Evolutionary conservation across 108 stramenopile genomes (phyloP).

Genomic region (Pseudonitzschia delicatissima): DNA sequence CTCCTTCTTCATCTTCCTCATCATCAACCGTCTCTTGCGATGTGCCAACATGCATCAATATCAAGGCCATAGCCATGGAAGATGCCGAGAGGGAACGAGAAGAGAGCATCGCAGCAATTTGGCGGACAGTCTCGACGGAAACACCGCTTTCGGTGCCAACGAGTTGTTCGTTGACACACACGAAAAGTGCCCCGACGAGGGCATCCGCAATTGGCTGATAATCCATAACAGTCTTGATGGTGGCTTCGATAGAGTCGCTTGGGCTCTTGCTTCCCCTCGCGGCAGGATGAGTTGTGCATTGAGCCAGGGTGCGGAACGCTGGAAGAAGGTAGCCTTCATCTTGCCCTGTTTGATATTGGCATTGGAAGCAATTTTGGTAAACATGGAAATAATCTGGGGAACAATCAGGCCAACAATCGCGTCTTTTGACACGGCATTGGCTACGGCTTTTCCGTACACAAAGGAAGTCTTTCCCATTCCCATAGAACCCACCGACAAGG

Average conservation of each 20-base stretch:
- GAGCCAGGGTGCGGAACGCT: slow-evolving; percentile 51
- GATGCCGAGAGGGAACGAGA: slow-evolving; percentile 16
- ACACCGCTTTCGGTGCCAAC: slow-evolving; percentile 31
- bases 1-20: slow-evolving; percentile 1
- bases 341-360: slow-evolving; percentile 17
- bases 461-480: slow-evolving; percentile 50
- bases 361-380: slow-evolving; percentile 43
- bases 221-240: slow-evolving; percentile 51
- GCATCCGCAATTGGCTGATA: slow-evolving; percentile 47
- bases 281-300: slow-evolving; percentile 52
- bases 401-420: slow-evolving; percentile 46
- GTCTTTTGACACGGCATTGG: slow-evolving; percentile 48
- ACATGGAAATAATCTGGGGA: slow-evolving; percentile 59
- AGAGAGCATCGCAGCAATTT: slow-evolving; percentile 38
- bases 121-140: slow-evolving; percentile 49
- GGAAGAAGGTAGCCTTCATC: slow-evolving; percentile 27
- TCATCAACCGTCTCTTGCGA: slow-evolving; percentile 20
- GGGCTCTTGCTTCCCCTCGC: slow-evolving; percentile 13
- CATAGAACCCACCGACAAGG: slow-evolving; percentile 41
- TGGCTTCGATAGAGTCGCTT: slow-evolving; percentile 32
- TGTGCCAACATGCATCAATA: slow-evolving; percentile 64
- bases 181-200: slow-evolving; percentile 48
- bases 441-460: slow-evolving; percentile 39
- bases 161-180: slow-evolving; percentile 50
- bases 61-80: slow-evolving; percentile 39